Base-by-base conservation (phyloP, 2,329 filamentous ascomycete genomes). In the Drechslerella dactyloides region DNA sequence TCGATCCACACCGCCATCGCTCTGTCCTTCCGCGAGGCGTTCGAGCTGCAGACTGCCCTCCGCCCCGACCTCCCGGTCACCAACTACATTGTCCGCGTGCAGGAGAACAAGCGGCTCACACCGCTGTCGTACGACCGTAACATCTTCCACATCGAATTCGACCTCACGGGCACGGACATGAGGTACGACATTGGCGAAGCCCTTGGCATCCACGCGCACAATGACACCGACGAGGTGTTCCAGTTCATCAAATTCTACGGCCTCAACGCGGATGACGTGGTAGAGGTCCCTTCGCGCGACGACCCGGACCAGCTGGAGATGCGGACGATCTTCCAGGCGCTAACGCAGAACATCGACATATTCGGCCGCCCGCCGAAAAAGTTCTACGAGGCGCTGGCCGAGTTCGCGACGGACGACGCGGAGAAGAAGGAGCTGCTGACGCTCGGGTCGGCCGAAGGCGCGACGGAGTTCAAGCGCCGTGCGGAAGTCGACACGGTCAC, bases 81-180 rank as follows among this genome's bases (percentile, higher is more conserved):
- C 85, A 97, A 93, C 1, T 88, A 86, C 77, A 90, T 91, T 46
- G 89, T 97, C 60, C 89, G 87, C 61, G 93, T 99, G 80, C 91
- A 96, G 83, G 94, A 97, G 83, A 97, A 96, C 82, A 90, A 94
- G 73, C 88, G 94, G 74, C 85, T 99, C 62, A 99, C 94, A 0
- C 94, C 94, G 1, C 77, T 81, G 23, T 89, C 88, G 33, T 99
- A 99, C 79, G 93, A 97, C 80, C 91, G 94, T 76, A 97, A 99
- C 84, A 97, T 99, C 81, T 99, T 99, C 89, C 94, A 99, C 82
- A 97, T 99, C 74, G 94, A 99, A 81, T 99, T 99, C 78, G 94
- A 97, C 78, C 86, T 99, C 23, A 93, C 93, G 72, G 82, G 89
- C 77, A 96, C 93, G 35, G 93, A 93, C 42, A 87, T 99, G 74